Evolutionary conservation across 352 stramenopile species (phyloP).

Genomic region (Phytophthora lateralis): DNA sequence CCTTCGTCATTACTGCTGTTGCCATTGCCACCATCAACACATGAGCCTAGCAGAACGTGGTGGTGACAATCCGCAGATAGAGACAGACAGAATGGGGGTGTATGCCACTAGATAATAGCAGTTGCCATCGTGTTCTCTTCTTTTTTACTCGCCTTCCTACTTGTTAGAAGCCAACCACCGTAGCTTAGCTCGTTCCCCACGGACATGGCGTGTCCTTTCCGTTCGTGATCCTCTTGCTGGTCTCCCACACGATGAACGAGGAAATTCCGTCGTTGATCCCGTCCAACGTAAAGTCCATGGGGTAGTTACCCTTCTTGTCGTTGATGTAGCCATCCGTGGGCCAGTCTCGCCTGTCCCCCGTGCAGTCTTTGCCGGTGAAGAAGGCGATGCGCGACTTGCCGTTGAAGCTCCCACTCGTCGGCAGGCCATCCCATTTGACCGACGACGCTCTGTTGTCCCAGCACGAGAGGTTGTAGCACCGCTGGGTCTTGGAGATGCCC

Average conservation of each 20-base stretch:
- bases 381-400: slow-evolving; percentile 34
- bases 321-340: slow-evolving; percentile 24
- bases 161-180: not conserved
- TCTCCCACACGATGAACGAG: slow-evolving; percentile 39
- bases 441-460: slow-evolving; percentile 33
- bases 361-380: slow-evolving; percentile 32
- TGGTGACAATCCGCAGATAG: slow-evolving; percentile 14
- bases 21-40: slow-evolving; percentile 68
- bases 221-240: slow-evolving; percentile 18
- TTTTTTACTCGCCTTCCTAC: not conserved
- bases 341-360: slow-evolving; percentile 25
- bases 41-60: slow-evolving; percentile 23
- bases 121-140: slow-evolving; percentile 3
- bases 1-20: slow-evolving; percentile 70
- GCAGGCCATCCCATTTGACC: slow-evolving; percentile 32
- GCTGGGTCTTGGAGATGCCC: slow-evolving; percentile 27
- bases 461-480: slow-evolving; percentile 35
- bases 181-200: slow-evolving; percentile 23
- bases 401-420: slow-evolving; percentile 14
- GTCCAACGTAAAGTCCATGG: slow-evolving; percentile 30
- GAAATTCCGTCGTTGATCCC: slow-evolving; percentile 32
- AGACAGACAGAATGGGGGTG: slow-evolving; percentile 12
- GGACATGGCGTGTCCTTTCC: slow-evolving; percentile 22
- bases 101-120: not conserved
- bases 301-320: slow-evolving; percentile 28